Evolutionary conservation across 257 asterid genomes (phyloP).

Genomic region (Cinchona pubescens): DNA sequence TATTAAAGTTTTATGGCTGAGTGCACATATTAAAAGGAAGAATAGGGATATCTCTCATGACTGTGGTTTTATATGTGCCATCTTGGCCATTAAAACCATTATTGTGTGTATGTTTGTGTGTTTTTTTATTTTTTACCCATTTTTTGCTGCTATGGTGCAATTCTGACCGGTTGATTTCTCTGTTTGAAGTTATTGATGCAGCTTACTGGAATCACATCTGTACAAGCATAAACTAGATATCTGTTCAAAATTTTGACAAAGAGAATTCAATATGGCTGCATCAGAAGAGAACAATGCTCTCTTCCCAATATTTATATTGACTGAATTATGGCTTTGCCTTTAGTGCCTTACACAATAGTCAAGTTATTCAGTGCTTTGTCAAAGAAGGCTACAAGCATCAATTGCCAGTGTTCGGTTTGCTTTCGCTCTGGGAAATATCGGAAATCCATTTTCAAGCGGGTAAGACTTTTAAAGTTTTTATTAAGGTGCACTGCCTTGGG

Average conservation of each 20-base stretch:
- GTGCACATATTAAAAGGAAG: background rate
- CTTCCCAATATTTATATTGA: slow-evolving; percentile 91
- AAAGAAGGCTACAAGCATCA: slow-evolving; percentile 56
- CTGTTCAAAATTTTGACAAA: background rate
- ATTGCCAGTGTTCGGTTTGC: slow-evolving; percentile 88
- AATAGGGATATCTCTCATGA: no score
- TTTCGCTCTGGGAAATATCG: slow-evolving; percentile 90
- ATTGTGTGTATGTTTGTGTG: no score
- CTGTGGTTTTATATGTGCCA: background rate
- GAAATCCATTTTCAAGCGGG: slow-evolving; percentile 86
- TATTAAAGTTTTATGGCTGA: background rate
- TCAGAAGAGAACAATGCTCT: slow-evolving; percentile 88
- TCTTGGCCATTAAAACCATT: background rate
- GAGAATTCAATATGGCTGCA: slow-evolving; percentile 54
- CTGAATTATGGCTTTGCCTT: slow-evolving; percentile 89
- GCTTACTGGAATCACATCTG: slow-evolving; percentile 2
- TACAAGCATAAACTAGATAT: slow-evolving; percentile 1
- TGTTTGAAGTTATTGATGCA: slow-evolving; percentile 3
- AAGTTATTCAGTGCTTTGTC: slow-evolving; percentile 59
- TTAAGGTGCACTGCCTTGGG: background rate
- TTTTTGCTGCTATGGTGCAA: background rate
- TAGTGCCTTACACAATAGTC: slow-evolving; percentile 87
- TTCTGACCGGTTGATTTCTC: background rate
- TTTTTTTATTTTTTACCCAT: no score
- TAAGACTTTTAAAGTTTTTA: slow-evolving; percentile 23